Evolutionary conservation across 441 rosid species (phyloP).

Genomic region (Aleurites moluccanus): DNA sequence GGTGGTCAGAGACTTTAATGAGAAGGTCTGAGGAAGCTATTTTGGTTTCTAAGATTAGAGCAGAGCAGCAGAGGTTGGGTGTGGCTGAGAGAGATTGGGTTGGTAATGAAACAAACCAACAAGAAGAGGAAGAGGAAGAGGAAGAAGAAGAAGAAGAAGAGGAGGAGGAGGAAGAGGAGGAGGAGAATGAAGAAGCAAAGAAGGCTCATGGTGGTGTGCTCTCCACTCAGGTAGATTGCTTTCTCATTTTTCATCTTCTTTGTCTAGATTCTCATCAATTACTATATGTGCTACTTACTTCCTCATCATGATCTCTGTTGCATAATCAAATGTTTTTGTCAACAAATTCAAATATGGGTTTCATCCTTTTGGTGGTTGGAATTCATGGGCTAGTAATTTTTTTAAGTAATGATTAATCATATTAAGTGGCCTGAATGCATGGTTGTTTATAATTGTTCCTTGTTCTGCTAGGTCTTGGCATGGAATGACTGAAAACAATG

Average conservation of each 20-base stretch:
- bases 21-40: constrained; percentile 80
- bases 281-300: not conserved
- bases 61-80: constrained; percentile 84
- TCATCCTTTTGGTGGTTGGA: not conserved
- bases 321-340: not conserved
- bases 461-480: not conserved
- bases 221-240: constrained; percentile 38
- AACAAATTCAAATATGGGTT: not conserved
- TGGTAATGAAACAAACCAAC: constrained; percentile 47
- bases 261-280: not conserved
- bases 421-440: not conserved
- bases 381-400: not conserved
- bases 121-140: constrained; percentile 46
- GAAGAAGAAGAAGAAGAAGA: constrained; percentile 51
- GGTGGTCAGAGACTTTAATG: constrained; percentile 92
- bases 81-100: constrained; percentile 81
- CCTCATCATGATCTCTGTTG: not conserved
- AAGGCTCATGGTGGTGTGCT: constrained; percentile 19
- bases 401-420: not conserved
- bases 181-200: constrained; percentile 14
- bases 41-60: constrained; percentile 75
- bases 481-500: not conserved
- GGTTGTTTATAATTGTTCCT: not conserved
- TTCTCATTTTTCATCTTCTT: not conserved
- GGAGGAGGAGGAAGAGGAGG: constrained; percentile 49